A percentile compares a stretch with the other conserved stretches of the same genome.
Evolutionary conservation across 352 stramenopile genomes (phyloP).

Genomic region (Phytophthora macrochlamydospora): DNA sequence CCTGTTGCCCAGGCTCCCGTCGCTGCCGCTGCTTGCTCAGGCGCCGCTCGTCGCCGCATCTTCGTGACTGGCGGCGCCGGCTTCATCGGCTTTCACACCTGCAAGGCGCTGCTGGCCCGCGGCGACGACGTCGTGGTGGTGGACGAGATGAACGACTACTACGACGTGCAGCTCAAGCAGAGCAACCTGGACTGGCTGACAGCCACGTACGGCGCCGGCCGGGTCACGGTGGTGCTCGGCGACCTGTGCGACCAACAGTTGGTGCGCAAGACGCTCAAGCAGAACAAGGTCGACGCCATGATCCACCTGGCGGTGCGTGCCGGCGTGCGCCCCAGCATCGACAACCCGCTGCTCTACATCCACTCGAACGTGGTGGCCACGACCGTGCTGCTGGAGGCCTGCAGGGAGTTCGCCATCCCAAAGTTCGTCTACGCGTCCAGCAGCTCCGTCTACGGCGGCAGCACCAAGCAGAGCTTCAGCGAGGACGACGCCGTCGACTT

Average conservation of each 20-base stretch:
- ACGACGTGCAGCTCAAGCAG: conserved; percentile 97
- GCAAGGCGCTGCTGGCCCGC: conserved; percentile 82
- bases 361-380: conserved; percentile 96
- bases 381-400: conserved; percentile 93
- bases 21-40: conserved; percentile 12
- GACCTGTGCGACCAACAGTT: conserved; percentile 95
- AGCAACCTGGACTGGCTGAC: conserved; percentile 92
- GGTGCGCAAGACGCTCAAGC: conserved; percentile 89
- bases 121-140: conserved; percentile 95
- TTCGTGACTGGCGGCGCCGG: conserved; percentile 95
- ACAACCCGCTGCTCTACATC: conserved; percentile 98
- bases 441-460: conserved; percentile 96
- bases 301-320: conserved; percentile 97
- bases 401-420: conserved; percentile 86
- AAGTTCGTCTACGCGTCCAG: conserved; percentile 97
- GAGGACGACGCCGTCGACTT: conserved; percentile 92
- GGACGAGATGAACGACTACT: conserved; percentile 99
- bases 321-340: conserved; percentile 96
- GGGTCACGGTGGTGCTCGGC: conserved; percentile 85
- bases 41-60: conserved; percentile 25
- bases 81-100: conserved; percentile 98
- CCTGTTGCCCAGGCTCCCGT: conserved; percentile 6
- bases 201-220: conserved; percentile 44
- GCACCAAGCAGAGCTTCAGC: conserved; percentile 91
- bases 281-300: conserved; percentile 84